A percentile compares a stretch with the other conserved stretches of the same genome.
These are phyloP conservation scores for Fusarium caatingaense DNA, from an alignment of 2,329 filamentous ascomycete species.

Conservation along the genomic window DNA sequence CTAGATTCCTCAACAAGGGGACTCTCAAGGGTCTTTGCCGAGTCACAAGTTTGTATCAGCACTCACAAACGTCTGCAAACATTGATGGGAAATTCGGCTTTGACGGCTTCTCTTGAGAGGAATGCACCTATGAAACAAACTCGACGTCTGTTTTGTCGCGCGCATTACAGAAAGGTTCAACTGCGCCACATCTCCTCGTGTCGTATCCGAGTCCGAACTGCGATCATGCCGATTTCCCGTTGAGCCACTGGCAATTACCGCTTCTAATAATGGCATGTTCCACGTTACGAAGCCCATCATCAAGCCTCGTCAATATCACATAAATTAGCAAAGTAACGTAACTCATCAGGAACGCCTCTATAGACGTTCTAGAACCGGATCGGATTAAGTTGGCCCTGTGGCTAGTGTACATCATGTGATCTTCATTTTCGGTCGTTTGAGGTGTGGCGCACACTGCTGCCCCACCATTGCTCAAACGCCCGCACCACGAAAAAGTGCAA, in stretches of 20 bases:
- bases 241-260: slow-evolving; percentile 9
- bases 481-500: slow-evolving; percentile 56
- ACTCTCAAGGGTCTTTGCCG: slow-evolving; percentile 11
- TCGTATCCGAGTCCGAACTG: slow-evolving; percentile 6
- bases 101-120: not conserved
- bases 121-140: slow-evolving; percentile 12
- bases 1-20: not conserved
- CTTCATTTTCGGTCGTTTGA: slow-evolving; percentile 11
- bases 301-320: not conserved
- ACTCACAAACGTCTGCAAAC: not conserved
- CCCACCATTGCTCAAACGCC: slow-evolving; percentile 51
- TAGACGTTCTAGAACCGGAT: not conserved
- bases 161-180: not conserved
- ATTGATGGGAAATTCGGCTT: not conserved
- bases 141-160: not conserved
- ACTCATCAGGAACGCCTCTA: not conserved
- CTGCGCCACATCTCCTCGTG: slow-evolving; percentile 36
- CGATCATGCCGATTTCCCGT: slow-evolving; percentile 39
- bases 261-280: slow-evolving; percentile 12
- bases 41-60: slow-evolving; percentile 22
- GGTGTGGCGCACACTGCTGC: slow-evolving; percentile 47
- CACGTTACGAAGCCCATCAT: not conserved
- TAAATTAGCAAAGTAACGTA: slow-evolving; percentile 7
- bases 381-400: slow-evolving; percentile 36
- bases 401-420: slow-evolving; percentile 48